These are phyloP conservation scores for Rhododendron henanense DNA, from an alignment of 148 eudicot species.

Conservation along the genomic window DNA sequence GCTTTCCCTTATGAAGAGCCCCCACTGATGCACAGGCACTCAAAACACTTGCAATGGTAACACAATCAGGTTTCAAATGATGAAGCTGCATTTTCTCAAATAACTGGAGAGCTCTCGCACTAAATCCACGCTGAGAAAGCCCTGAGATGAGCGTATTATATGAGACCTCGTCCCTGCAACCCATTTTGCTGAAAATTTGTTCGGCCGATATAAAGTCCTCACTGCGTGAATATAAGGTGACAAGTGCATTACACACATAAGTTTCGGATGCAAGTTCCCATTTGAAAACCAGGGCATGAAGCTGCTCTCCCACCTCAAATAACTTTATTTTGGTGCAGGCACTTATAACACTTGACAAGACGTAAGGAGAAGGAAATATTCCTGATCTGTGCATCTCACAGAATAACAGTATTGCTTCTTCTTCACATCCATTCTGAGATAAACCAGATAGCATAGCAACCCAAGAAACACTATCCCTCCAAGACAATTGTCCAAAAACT, in stretches of 20 bases:
- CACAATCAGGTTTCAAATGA: constrained; percentile 71
- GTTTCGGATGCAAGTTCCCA: constrained; percentile 71
- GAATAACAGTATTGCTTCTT: constrained; percentile 56
- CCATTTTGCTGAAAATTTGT: constrained; percentile 58
- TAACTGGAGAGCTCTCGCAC: constrained; percentile 52
- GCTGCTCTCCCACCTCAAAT: constrained; percentile 62
- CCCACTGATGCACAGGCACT: constrained; percentile 72
- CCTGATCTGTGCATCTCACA: constrained; percentile 63
- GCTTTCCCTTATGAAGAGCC: constrained; percentile 66
- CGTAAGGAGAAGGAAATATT: constrained; percentile 71
- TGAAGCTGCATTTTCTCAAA: constrained; percentile 70
- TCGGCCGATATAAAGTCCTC: constrained; percentile 58
- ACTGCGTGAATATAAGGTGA: constrained; percentile 64
- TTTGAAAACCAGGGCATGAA: constrained; percentile 71
- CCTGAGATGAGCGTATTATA: constrained; percentile 91
- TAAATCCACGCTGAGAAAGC: constrained; percentile 62
- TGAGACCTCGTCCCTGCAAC: constrained; percentile 59
- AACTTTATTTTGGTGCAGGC: constrained; percentile 61
- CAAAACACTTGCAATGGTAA: constrained; percentile 76
- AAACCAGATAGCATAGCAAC: constrained; percentile 93
- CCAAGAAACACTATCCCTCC: constrained; percentile 78
- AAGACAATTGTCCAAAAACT: constrained; percentile 42
- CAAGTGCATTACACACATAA: constrained; percentile 73
- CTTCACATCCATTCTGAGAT: constrained; percentile 58
- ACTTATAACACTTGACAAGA: constrained; percentile 77